Percentiles rank a stretch among this genome's conserved stretches.
phyloP scores from a whole-genome alignment of 768 basidiomycete genomes.

The Chlorophyllum brunneum region DNA sequence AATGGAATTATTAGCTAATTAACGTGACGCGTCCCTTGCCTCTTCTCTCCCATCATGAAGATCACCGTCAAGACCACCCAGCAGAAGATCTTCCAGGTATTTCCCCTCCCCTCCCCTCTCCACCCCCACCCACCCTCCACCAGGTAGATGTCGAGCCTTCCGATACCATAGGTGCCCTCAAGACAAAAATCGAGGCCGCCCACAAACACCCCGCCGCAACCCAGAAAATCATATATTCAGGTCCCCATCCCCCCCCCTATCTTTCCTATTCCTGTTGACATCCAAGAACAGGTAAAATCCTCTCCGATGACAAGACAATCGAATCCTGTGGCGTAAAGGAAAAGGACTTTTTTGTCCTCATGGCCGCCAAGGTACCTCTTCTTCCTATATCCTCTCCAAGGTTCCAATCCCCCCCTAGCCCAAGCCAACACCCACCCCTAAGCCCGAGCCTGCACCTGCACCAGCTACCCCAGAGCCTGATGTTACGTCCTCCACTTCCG shows the following conservation, averaged over 20 bases:
- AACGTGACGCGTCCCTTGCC: slow-evolving; percentile 15
- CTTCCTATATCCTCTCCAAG: not conserved
- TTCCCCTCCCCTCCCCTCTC: not conserved
- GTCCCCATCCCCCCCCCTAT: slow-evolving; percentile 31
- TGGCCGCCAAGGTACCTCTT: slow-evolving; percentile 84
- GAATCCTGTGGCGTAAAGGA: slow-evolving; percentile 91
- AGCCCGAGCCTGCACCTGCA: slow-evolving; percentile 20
- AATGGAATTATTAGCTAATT: slow-evolving; percentile 8
- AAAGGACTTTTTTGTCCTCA: slow-evolving; percentile 98
- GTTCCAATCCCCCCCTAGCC: slow-evolving; percentile 36
- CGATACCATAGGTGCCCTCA: slow-evolving; percentile 76
- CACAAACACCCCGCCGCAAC: slow-evolving; percentile 71
- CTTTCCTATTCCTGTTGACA: slow-evolving; percentile 8
- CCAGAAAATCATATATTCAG: slow-evolving; percentile 96
- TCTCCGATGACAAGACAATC: slow-evolving; percentile 84
- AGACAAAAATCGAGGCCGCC: slow-evolving; percentile 73
- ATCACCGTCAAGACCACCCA: slow-evolving; percentile 94
- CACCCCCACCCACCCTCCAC: not conserved
- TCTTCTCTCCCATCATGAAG: slow-evolving; percentile 60
- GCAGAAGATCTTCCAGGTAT: slow-evolving; percentile 85
- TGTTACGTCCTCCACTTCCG: slow-evolving; percentile 20
- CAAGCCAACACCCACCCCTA: slow-evolving; percentile 40
- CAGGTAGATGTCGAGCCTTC: slow-evolving; percentile 75
- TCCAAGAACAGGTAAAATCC: slow-evolving; percentile 74
- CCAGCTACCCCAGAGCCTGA: slow-evolving; percentile 14